Conservation (phyloP, 2,329 filamentous ascomycete species). For the Fusarium sp. region DNA sequence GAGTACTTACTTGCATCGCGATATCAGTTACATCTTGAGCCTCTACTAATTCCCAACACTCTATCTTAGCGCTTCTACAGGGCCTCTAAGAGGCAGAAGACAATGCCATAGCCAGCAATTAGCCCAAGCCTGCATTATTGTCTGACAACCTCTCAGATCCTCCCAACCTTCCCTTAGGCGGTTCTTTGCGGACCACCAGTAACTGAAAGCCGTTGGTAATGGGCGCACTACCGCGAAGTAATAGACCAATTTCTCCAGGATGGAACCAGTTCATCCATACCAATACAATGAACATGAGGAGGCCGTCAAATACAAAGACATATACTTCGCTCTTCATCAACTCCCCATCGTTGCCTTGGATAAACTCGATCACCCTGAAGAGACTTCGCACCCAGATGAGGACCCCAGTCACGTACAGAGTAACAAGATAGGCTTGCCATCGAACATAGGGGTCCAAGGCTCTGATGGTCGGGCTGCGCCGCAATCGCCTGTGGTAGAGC, state of each 20-base stretch:
- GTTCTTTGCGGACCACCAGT: not conserved
- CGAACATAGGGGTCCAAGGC: slow-evolving; percentile 36
- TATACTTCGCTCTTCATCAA: slow-evolving; percentile 48
- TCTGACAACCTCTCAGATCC: too few relatives aligned
- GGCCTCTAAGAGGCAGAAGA: too few relatives aligned
- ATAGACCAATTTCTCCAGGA: slow-evolving; percentile 34
- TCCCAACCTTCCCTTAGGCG: too few relatives aligned
- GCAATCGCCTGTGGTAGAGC: slow-evolving; percentile 55
- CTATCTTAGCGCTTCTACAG: too few relatives aligned
- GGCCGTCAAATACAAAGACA: slow-evolving; percentile 52
- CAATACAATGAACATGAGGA: slow-evolving; percentile 47
- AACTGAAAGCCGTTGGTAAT: slow-evolving; percentile 22
- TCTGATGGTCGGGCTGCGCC: slow-evolving; percentile 8
- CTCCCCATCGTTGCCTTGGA: slow-evolving; percentile 48
- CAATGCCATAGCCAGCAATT: too few relatives aligned
- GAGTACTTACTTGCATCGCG: too few relatives aligned
- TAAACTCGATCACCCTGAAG: slow-evolving; percentile 58
- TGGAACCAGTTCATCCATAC: slow-evolving; percentile 42
- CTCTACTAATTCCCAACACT: too few relatives aligned
- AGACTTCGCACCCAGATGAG: slow-evolving; percentile 56
- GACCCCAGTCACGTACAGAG: slow-evolving; percentile 38
- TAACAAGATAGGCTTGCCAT: slow-evolving; percentile 45
- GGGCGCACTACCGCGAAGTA: slow-evolving; percentile 25
- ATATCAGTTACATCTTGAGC: too few relatives aligned
- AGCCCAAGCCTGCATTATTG: too few relatives aligned